Conservation (phyloP, 139 green algal genomes). For the Chlorella sp. region DNA sequence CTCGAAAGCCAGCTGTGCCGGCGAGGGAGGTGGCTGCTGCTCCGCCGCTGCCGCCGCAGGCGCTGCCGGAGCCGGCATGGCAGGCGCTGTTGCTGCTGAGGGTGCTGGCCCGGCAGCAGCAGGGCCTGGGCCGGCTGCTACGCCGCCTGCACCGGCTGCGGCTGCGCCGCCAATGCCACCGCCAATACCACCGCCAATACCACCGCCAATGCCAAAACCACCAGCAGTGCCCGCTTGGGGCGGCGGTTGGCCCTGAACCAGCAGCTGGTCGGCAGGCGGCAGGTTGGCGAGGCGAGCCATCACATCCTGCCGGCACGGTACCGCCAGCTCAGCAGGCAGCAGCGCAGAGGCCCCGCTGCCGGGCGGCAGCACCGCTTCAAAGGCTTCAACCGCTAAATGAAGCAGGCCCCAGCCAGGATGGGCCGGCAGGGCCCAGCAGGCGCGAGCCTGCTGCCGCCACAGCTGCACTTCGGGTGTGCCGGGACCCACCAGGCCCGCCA, state of each 20-base stretch:
- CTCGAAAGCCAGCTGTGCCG: background rate
- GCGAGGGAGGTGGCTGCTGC: background rate
- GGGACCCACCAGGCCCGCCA: background rate
- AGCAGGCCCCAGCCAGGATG: conserved; percentile 3
- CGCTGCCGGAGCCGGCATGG: background rate
- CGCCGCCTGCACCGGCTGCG: background rate
- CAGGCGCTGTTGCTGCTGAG: background rate
- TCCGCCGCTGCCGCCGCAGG: background rate
- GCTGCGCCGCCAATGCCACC: background rate
- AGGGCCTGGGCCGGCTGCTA: background rate
- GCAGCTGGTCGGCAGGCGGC: background rate
- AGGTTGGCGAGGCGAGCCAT: background rate
- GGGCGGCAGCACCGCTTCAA: background rate
- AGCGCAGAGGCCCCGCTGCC: background rate
- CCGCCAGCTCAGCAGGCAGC: conserved; percentile 5
- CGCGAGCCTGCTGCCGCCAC: conserved; percentile 1
- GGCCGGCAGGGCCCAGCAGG: background rate
- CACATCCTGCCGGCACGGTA: background rate
- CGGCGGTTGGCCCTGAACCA: background rate
- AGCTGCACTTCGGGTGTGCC: background rate
- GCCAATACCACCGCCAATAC: background rate
- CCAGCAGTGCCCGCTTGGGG: background rate
- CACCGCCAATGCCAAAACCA: background rate
- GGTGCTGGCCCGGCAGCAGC: background rate
- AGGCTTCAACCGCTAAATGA: background rate